Evolutionary conservation across 257 asterid species (phyloP).

Genomic region (Dorcoceras hygrometricum): DNA sequence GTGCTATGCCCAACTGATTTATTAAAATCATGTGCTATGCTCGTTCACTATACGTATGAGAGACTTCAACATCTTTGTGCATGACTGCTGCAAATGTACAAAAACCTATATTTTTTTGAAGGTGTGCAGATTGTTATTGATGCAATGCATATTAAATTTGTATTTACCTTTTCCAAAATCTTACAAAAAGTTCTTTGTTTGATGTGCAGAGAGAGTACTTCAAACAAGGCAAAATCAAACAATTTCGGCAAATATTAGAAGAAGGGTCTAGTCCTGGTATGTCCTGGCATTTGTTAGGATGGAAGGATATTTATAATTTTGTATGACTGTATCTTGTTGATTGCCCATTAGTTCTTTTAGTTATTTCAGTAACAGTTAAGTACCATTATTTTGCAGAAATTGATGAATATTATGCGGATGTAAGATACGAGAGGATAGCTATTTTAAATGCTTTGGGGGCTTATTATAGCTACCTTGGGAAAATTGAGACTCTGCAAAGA

Average conservation of each 20-base stretch:
- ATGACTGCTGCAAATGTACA: conserved; percentile 6
- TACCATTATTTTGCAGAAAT: conserved; percentile 63
- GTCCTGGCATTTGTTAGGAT: conserved; percentile 18
- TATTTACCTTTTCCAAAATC: conserved; percentile 2
- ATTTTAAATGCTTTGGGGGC: conserved; percentile 97
- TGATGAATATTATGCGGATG: conserved; percentile 97
- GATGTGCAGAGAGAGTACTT: conserved; percentile 93
- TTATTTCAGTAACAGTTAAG: conserved; percentile 19
- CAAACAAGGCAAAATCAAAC: conserved; percentile 91
- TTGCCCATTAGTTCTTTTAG: not conserved
- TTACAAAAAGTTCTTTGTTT: conserved; percentile 22
- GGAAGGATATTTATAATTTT: conserved; percentile 15
- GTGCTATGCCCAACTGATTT: not conserved
- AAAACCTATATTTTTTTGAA: conserved; percentile 2
- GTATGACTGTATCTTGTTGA: conserved; percentile 9
- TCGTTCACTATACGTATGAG: not conserved
- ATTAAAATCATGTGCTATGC: not conserved
- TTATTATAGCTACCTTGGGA: conserved; percentile 89
- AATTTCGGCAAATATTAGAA: conserved; percentile 91
- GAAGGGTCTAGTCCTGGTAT: conserved; percentile 99
- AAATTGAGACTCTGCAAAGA: conserved; percentile 76
- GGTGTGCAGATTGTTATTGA: conserved; percentile 11
- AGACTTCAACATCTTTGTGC: conserved; percentile 13
- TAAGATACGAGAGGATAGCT: conserved; percentile 93
- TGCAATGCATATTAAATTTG: conserved; percentile 9